Conservation (phyloP, 768 basidiomycete genomes). For the Psilocybe sp. region DNA sequence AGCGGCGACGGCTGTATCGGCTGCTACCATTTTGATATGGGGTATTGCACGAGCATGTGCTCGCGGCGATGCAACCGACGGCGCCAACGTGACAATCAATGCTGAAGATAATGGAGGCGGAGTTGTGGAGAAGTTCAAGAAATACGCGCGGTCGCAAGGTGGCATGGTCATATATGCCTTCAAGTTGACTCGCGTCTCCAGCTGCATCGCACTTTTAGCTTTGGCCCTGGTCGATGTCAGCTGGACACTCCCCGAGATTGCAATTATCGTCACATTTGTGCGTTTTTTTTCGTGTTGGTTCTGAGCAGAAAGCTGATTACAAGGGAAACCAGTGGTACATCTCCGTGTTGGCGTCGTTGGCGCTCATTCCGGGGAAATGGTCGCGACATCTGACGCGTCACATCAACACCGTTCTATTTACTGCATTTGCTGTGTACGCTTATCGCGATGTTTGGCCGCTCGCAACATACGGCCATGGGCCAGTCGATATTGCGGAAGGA, state of each 20-base stretch:
- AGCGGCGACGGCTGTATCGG: background rate
- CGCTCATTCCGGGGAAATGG: conserved; percentile 3
- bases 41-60: background rate
- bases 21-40: conserved; percentile 1
- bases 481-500: conserved; percentile 44
- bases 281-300: background rate
- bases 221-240: conserved; percentile 2
- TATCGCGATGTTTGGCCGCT: conserved; percentile 59
- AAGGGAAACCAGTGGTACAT: conserved; percentile 3
- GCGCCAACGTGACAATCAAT: background rate
- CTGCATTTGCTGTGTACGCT: conserved; percentile 37
- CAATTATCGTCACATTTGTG: conserved; percentile 12
- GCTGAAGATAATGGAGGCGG: background rate
- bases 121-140: conserved; percentile 1
- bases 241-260: conserved; percentile 3
- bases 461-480: conserved; percentile 39
- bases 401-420: conserved; percentile 14
- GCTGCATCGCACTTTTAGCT: conserved; percentile 6
- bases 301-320: background rate
- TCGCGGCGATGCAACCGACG: background rate
- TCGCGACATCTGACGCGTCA: conserved; percentile 56
- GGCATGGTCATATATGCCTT: conserved; percentile 8
- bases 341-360: conserved; percentile 7
- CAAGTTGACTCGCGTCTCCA: conserved; percentile 7
- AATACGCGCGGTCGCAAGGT: conserved; percentile 3